Percentiles rank a stretch among this genome's conserved stretches.
Evolutionary conservation across 768 basidiomycete species (phyloP).

Genomic region (Amanita subjunquillea): DNA sequence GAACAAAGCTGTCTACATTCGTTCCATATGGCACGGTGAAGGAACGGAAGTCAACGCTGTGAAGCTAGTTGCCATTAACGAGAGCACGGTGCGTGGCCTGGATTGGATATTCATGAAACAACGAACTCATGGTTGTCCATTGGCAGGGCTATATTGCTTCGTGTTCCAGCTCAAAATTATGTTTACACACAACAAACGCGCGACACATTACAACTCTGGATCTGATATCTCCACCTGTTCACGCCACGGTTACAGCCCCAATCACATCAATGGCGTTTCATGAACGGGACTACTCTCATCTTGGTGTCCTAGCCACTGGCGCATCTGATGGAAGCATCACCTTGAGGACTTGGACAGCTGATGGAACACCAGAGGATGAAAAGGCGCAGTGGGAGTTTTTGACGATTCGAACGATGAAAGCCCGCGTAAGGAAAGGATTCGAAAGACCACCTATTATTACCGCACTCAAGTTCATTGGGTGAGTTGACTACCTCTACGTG

Average conservation of each 20-base stretch:
- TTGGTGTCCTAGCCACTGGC: conserved; percentile 75
- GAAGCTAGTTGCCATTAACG: conserved; percentile 68
- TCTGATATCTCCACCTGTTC: conserved; percentile 34
- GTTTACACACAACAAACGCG: conserved; percentile 81
- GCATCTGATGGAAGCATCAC: conserved; percentile 67
- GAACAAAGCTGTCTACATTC: conserved; percentile 71
- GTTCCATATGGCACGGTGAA: conserved; percentile 67
- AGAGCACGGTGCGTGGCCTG: conserved; percentile 59
- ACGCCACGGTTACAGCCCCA: conserved; percentile 33
- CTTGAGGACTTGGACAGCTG: conserved; percentile 78
- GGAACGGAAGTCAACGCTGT: conserved; percentile 33
- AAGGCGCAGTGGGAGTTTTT: conserved; percentile 70
- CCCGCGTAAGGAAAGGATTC: conserved; percentile 25
- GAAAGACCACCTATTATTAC: conserved; percentile 44
- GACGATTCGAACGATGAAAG: conserved; percentile 57
- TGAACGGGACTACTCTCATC: conserved; percentile 75
- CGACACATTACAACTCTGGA: conserved; percentile 66
- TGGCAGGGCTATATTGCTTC: conserved; percentile 79
- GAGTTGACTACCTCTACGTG: conserved; percentile 10
- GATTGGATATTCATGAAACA: not conserved
- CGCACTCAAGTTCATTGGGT: conserved; percentile 80
- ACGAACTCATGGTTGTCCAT: not conserved
- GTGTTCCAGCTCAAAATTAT: conserved; percentile 61
- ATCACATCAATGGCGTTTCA: conserved; percentile 81
- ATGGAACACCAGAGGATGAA: conserved; percentile 57